Evolutionary conservation across 164 flowering plant species (phyloP).

Genomic region (Sedum album): DNA sequence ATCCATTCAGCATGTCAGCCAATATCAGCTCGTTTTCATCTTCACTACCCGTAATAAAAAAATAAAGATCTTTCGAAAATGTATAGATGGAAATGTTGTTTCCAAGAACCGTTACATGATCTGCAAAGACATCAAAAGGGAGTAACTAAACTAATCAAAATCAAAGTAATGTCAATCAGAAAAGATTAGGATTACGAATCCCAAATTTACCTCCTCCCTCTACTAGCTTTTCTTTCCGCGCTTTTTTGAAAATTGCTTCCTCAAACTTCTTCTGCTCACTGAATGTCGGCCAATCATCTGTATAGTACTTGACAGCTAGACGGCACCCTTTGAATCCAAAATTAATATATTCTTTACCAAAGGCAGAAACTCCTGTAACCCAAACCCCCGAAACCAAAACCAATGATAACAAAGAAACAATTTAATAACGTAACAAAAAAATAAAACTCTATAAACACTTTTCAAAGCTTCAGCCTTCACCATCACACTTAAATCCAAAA

Average conservation of each 20-base stretch:
- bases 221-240: constrained; percentile 29
- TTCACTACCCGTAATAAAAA: constrained; percentile 48
- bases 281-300: constrained; percentile 55
- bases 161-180: background rate
- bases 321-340: constrained; percentile 60
- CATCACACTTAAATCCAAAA: background rate
- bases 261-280: constrained; percentile 41
- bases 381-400: background rate
- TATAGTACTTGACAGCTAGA: constrained; percentile 51
- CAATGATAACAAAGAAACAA: background rate
- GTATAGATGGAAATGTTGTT: constrained; percentile 35
- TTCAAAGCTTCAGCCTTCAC: background rate
- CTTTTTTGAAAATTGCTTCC: constrained; percentile 39
- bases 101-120: constrained; percentile 42
- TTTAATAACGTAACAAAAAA: background rate
- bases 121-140: constrained; percentile 17
- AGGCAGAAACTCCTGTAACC: constrained; percentile 41
- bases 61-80: constrained; percentile 40
- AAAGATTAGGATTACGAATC: constrained; percentile 23
- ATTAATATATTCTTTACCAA: constrained; percentile 51
- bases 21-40: constrained; percentile 46
- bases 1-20: constrained; percentile 53
- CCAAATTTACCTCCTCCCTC: constrained; percentile 33
- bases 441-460: background rate
- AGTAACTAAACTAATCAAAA: background rate